These are phyloP conservation scores for Sugiyamaella novakii DNA, from an alignment of 1,139 yeast species.

Conservation along the genomic window DNA sequence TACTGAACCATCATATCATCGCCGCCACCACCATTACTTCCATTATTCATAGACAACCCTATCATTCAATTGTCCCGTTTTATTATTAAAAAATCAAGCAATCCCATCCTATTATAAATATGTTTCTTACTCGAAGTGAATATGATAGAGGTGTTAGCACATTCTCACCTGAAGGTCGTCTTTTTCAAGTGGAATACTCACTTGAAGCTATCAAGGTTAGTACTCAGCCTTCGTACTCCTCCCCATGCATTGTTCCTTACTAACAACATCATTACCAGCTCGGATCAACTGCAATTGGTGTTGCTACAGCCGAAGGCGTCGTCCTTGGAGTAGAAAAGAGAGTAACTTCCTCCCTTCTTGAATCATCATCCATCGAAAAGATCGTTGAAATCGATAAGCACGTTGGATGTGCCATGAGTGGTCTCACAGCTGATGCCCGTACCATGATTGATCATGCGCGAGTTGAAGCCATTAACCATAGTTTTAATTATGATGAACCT, in stretches of 20 bases:
- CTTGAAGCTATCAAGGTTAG: slow-evolving; percentile 89
- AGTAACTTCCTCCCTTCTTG: slow-evolving; percentile 89
- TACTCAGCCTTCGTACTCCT: slow-evolving; percentile 10
- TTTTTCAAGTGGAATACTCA: slow-evolving; percentile 97
- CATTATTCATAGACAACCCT: neutral
- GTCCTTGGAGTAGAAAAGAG: slow-evolving; percentile 96
- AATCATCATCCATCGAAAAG: slow-evolving; percentile 91
- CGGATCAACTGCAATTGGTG: slow-evolving; percentile 98
- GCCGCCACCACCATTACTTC: slow-evolving; percentile 4
- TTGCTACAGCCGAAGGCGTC: slow-evolving; percentile 95
- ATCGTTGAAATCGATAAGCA: slow-evolving; percentile 93
- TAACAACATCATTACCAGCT: slow-evolving; percentile 39
- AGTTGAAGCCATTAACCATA: slow-evolving; percentile 82
- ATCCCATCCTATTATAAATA: slow-evolving; percentile 37
- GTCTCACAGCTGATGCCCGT: slow-evolving; percentile 97
- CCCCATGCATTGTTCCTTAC: neutral
- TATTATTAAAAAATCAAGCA: no score
- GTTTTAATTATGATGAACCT: slow-evolving; percentile 87
- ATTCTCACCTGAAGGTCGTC: slow-evolving; percentile 97
- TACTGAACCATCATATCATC: neutral
- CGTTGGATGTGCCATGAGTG: slow-evolving; percentile 98
- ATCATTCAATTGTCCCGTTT: no score
- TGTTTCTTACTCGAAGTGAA: slow-evolving; percentile 98
- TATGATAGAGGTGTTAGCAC: slow-evolving; percentile 99
- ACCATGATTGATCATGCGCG: slow-evolving; percentile 99